Percentiles rank a stretch among this genome's conserved stretches.
Conservation (phyloP, 257 asterid genomes). For the Craterostigma plantagineum region DNA sequence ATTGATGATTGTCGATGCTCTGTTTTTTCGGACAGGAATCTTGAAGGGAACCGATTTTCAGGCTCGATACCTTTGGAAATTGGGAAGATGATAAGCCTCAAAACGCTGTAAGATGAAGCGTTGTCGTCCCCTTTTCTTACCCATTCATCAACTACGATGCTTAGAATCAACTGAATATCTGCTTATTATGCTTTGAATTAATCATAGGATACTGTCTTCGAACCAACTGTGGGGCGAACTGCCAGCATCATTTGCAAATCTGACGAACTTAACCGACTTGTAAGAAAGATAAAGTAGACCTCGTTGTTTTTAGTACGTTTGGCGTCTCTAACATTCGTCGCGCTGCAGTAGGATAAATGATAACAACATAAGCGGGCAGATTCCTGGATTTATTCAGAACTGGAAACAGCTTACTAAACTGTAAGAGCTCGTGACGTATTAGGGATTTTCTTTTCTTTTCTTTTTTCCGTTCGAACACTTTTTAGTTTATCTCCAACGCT, state of each 20-base stretch:
- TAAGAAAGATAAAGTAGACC: conserved; percentile 23
- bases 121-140: conserved; percentile 17
- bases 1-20: not conserved
- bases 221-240: conserved; percentile 48
- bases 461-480: not conserved
- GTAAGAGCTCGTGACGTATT: conserved; percentile 18
- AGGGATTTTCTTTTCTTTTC: not conserved
- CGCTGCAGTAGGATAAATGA: conserved; percentile 68
- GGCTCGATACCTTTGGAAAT: conserved; percentile 60
- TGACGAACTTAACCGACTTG: conserved; percentile 54
- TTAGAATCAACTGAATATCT: too few species aligned
- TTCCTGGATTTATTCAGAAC: conserved; percentile 62
- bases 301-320: conserved; percentile 2
- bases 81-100: conserved; percentile 44
- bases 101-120: too few species aligned
- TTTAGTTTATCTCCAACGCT: conserved; percentile 9
- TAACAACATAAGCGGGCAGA: conserved; percentile 53
- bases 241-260: conserved; percentile 44
- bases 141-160: too few species aligned
- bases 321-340: not conserved
- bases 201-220: conserved; percentile 65
- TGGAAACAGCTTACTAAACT: conserved; percentile 61
- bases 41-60: conserved; percentile 65
- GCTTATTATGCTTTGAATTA: not conserved
- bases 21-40: conserved; percentile 40